These are phyloP conservation scores for Penicillium concentricum DNA, from an alignment of 2,329 filamentous ascomycete species.

Conservation along the genomic window DNA sequence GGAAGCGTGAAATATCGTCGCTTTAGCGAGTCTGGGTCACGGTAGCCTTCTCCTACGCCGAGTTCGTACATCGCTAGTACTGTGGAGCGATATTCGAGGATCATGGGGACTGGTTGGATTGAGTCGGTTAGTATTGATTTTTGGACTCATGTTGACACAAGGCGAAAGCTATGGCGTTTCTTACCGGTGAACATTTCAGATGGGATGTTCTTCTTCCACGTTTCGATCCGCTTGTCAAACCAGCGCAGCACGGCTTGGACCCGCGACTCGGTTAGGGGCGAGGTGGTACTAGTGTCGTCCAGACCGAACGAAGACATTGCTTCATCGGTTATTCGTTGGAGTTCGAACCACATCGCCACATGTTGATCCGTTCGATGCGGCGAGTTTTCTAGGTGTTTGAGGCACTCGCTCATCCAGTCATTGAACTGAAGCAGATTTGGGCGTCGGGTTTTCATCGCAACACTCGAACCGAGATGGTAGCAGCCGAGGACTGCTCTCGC, in stretches of 20 bases:
- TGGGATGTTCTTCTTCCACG: slow-evolving; percentile 31
- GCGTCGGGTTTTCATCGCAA: slow-evolving; percentile 39
- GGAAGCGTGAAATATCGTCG: slow-evolving; percentile 35
- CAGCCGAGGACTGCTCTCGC: slow-evolving; percentile 34
- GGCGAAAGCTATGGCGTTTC: background rate
- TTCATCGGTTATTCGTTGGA: slow-evolving; percentile 37
- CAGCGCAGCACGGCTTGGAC: slow-evolving; percentile 35
- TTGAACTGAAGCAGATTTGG: slow-evolving; percentile 37
- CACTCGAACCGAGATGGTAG: slow-evolving; percentile 36
- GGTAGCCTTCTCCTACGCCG: slow-evolving; percentile 37
- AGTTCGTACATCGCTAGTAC: slow-evolving; percentile 36
- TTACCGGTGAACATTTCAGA: slow-evolving; percentile 32
- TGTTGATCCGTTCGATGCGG: slow-evolving; percentile 32
- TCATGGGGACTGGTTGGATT: slow-evolving; percentile 25
- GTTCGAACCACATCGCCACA: slow-evolving; percentile 35
- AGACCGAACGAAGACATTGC: slow-evolving; percentile 37
- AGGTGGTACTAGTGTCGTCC: slow-evolving; percentile 35
- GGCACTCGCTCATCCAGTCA: slow-evolving; percentile 37
- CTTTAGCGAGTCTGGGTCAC: slow-evolving; percentile 36
- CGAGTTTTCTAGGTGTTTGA: slow-evolving; percentile 31
- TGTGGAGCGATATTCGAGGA: slow-evolving; percentile 32
- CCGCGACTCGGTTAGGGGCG: slow-evolving; percentile 33
- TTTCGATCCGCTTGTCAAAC: slow-evolving; percentile 38
- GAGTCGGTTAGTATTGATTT: background rate
- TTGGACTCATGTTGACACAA: background rate